phyloP scores from a whole-genome alignment of 345 rosid genomes.

The Salix suchowensis region DNA sequence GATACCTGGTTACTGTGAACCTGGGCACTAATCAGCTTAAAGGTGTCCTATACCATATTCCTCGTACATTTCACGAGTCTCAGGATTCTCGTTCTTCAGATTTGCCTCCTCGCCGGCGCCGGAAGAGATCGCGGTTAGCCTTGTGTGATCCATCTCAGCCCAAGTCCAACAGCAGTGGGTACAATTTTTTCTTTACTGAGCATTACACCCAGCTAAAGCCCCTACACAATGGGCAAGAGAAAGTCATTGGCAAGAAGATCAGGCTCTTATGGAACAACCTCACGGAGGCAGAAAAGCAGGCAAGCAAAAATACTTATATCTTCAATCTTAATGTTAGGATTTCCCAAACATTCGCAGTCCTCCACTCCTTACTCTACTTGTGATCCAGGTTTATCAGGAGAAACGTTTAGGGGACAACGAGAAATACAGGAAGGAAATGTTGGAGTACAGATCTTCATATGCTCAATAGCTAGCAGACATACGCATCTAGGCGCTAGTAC shows the following conservation, averaged over 20 bases:
- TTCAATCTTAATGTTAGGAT: not conserved
- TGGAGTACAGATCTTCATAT: constrained; percentile 45
- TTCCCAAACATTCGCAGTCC: not conserved
- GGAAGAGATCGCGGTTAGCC: constrained; percentile 49
- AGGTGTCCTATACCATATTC: constrained; percentile 61
- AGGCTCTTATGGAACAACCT: constrained; percentile 67
- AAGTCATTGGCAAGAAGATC: constrained; percentile 58
- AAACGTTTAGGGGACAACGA: constrained; percentile 66
- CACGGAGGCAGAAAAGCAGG: constrained; percentile 71
- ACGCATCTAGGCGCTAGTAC: no score
- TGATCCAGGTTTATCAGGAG: constrained; percentile 61
- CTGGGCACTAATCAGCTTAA: constrained; percentile 50
- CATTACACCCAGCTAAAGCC: constrained; percentile 59
- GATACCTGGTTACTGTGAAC: constrained; percentile 57
- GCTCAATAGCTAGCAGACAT: not conserved
- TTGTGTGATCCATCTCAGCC: constrained; percentile 53
- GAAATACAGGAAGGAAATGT: constrained; percentile 69
- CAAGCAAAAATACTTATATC: not conserved
- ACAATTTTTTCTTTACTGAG: constrained; percentile 71
- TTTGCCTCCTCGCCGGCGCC: constrained; percentile 33
- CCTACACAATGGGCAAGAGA: constrained; percentile 51
- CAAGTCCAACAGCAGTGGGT: constrained; percentile 70
- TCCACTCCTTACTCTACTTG: not conserved
- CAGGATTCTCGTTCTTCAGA: constrained; percentile 29
- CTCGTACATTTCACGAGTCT: constrained; percentile 27